These are phyloP conservation scores for Sequoiadendron giganteum DNA, from an alignment of 75 land plant genomes.

Conservation along the genomic window DNA sequence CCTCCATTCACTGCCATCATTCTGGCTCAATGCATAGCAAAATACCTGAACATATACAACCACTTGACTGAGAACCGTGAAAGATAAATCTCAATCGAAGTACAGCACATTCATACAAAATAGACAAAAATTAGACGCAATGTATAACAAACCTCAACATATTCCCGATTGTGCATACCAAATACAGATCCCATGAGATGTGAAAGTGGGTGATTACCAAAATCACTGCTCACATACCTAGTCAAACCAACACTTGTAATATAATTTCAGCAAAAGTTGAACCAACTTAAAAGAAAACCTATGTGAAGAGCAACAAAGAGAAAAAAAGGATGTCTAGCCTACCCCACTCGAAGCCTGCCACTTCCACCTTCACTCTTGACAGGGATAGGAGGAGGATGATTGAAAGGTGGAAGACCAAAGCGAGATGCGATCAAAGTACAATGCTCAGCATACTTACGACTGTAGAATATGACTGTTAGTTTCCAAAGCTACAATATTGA, in stretches of 20 bases:
- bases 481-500: neutral
- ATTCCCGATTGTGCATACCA: constrained; percentile 88
- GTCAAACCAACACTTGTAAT: constrained; percentile 2
- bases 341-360: constrained; percentile 86
- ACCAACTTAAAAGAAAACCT: neutral
- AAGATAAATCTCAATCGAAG: neutral
- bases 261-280: constrained; percentile 7
- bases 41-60: constrained; percentile 60
- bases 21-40: constrained; percentile 97
- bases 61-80: neutral
- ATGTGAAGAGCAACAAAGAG: neutral
- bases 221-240: constrained; percentile 99
- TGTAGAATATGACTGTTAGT: constrained; percentile 18
- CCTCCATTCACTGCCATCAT: constrained; percentile 98
- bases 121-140: neutral
- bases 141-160: constrained; percentile 72
- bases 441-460: constrained; percentile 95
- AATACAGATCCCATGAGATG: constrained; percentile 99
- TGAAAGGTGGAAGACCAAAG: constrained; percentile 71
- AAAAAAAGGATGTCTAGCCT: constrained; percentile 21
- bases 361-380: constrained; percentile 59
- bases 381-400: constrained; percentile 65
- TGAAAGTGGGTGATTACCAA: constrained; percentile 97
- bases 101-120: neutral
- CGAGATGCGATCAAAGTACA: constrained; percentile 88